phyloP scores from a whole-genome alignment of 345 rosid species.

The Moringa oleifera region DNA sequence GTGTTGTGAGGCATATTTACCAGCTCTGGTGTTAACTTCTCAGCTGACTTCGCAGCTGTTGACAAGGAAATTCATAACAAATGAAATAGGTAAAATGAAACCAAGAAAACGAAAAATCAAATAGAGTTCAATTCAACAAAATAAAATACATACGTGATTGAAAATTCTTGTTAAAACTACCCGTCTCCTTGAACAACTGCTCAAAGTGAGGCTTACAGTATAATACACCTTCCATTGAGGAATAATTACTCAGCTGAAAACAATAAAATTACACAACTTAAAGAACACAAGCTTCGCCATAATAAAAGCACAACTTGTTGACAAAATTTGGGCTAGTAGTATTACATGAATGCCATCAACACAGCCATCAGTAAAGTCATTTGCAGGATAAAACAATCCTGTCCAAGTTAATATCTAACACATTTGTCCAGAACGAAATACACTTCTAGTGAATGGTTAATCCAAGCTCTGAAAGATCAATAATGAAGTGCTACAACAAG shows the following conservation, averaged over 20 bases:
- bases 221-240: slow-evolving; percentile 96
- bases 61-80: slow-evolving; percentile 26
- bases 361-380: too few relatives aligned
- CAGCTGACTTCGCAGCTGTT: slow-evolving; percentile 87
- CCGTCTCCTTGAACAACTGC: slow-evolving; percentile 94
- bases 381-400: too few relatives aligned
- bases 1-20: slow-evolving; percentile 35
- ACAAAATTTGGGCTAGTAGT: background rate
- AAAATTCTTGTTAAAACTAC: slow-evolving; percentile 90
- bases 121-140: slow-evolving; percentile 6
- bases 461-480: too few relatives aligned
- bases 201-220: slow-evolving; percentile 98
- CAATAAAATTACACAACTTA: slow-evolving; percentile 16
- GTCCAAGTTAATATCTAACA: background rate
- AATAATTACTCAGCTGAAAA: slow-evolving; percentile 81
- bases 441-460: background rate
- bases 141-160: slow-evolving; percentile 64
- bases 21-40: slow-evolving; percentile 81
- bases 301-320: background rate
- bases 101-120: background rate
- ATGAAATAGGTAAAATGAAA: slow-evolving; percentile 19
- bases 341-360: background rate
- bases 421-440: background rate
- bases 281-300: slow-evolving; percentile 12
- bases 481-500: background rate